Conservation (phyloP, 495 filamentous ascomycete genomes). For the Halenospora varia region DNA sequence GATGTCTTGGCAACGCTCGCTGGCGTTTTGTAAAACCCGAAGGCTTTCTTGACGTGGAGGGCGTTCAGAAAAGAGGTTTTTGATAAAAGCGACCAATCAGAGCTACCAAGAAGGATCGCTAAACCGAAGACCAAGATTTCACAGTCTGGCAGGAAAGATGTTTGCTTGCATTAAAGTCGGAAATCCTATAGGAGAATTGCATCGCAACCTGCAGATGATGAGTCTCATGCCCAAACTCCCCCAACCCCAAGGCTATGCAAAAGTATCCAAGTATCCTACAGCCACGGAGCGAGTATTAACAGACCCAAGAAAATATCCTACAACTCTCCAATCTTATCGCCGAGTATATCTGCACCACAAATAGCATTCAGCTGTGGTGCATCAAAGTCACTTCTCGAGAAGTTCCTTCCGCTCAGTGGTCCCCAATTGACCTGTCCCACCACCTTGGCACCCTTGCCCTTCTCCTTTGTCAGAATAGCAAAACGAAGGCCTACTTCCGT, state of each 20-base stretch:
- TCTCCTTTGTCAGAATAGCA: constrained; percentile 58
- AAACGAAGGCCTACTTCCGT: constrained; percentile 87
- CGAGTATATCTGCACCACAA: constrained; percentile 40
- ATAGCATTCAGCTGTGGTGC: constrained; percentile 39
- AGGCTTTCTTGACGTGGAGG: too few relatives aligned
- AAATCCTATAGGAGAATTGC: background rate
- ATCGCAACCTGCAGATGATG: background rate
- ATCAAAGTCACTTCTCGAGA: constrained; percentile 26
- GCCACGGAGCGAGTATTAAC: background rate
- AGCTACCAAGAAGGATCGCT: too few relatives aligned
- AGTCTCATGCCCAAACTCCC: background rate
- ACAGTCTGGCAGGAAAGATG: too few relatives aligned
- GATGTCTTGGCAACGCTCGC: too few relatives aligned
- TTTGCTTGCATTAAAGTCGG: too few relatives aligned
- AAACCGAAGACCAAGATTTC: too few relatives aligned
- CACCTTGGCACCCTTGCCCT: constrained; percentile 25
- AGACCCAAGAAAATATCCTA: background rate
- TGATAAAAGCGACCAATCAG: too few relatives aligned
- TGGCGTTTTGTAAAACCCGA: too few relatives aligned
- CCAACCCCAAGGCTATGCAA: constrained; percentile 18
- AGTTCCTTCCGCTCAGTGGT: constrained; percentile 30
- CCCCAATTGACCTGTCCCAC: constrained; percentile 34
- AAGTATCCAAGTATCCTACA: background rate
- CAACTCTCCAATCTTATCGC: constrained; percentile 36
- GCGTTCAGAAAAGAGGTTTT: too few relatives aligned